These are phyloP conservation scores for Pichia sp. DNA, from an alignment of 1,139 yeast species.

Conservation along the genomic window DNA sequence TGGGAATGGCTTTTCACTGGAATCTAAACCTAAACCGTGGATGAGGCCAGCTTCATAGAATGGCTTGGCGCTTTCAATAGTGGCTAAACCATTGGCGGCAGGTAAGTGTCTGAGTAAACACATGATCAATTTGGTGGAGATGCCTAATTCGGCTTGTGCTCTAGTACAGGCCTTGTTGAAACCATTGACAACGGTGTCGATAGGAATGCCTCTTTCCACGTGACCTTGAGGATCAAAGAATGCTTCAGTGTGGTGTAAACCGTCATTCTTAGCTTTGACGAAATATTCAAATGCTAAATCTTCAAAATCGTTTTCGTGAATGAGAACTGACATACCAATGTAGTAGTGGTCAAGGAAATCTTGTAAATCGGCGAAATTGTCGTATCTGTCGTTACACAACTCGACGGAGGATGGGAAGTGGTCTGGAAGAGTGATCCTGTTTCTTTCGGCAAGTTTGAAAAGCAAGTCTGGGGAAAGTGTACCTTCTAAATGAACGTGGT, in stretches of 20 bases:
- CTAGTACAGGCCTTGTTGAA: conserved; percentile 60
- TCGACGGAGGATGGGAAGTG: conserved; percentile 49
- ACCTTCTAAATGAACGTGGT: conserved; percentile 80
- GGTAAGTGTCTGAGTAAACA: conserved; percentile 76
- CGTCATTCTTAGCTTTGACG: conserved; percentile 57
- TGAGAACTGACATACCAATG: conserved; percentile 72
- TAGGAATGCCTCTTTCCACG: conserved; percentile 58
- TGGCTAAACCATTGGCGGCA: conserved; percentile 50
- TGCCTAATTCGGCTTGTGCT: conserved; percentile 57
- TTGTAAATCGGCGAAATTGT: conserved; percentile 61
- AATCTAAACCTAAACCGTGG: conserved; percentile 75
- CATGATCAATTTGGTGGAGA: conserved; percentile 71
- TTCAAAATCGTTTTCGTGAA: conserved; percentile 64
- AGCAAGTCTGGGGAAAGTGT: conserved; percentile 71
- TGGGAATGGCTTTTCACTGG: conserved; percentile 73
- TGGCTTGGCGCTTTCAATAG: conserved; percentile 51
- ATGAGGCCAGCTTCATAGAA: conserved; percentile 55
- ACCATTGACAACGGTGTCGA: conserved; percentile 62
- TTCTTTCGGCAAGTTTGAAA: conserved; percentile 61
- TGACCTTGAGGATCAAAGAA: conserved; percentile 88
- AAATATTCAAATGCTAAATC: conserved; percentile 78
- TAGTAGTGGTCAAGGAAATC: conserved; percentile 78
- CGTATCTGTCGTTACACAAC: conserved; percentile 53
- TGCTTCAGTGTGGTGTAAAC: conserved; percentile 54
- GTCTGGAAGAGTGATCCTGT: conserved; percentile 57